These are phyloP conservation scores for Biscogniauxia marginata DNA, from an alignment of 2,329 filamentous ascomycete species.

Conservation along the genomic window DNA sequence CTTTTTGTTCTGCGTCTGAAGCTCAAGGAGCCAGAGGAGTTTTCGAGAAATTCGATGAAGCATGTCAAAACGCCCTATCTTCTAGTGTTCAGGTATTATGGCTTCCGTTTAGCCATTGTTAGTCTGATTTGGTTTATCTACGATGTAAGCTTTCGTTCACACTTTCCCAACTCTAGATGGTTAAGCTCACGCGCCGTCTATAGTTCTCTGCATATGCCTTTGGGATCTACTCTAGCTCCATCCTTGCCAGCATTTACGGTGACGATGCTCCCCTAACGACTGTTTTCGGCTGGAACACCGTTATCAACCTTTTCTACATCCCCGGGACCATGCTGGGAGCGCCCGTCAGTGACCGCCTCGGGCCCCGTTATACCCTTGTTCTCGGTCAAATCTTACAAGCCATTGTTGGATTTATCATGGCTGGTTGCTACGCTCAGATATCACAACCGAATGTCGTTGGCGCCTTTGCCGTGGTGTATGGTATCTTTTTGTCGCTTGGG, in stretches of 20 bases:
- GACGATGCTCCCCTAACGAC: constrained; percentile 64
- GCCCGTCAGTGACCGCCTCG: constrained; percentile 73
- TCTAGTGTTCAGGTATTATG: constrained; percentile 65
- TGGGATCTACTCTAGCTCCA: constrained; percentile 77
- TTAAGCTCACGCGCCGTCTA: not conserved
- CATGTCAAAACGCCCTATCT: constrained; percentile 52
- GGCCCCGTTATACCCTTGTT: constrained; percentile 72
- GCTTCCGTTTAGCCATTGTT: constrained; percentile 68
- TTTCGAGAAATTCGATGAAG: constrained; percentile 67
- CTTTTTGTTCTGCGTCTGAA: constrained; percentile 70
- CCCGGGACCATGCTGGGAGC: constrained; percentile 79
- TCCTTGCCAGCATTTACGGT: constrained; percentile 65
- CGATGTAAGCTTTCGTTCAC: constrained; percentile 47
- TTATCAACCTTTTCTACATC: constrained; percentile 87
- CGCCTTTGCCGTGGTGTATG: constrained; percentile 77
- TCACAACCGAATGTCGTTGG: constrained; percentile 65
- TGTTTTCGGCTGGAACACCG: constrained; percentile 82
- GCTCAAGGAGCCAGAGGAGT: constrained; percentile 77
- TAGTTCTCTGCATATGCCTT: constrained; percentile 81
- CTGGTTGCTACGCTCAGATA: constrained; percentile 72
- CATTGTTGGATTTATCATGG: constrained; percentile 85
- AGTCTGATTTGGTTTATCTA: constrained; percentile 83
- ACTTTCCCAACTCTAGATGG: not conserved
- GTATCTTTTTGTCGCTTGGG: constrained; percentile 73
- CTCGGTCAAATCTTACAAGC: constrained; percentile 71